phyloP scores from a whole-genome alignment of 148 eudicot genomes.

The Polygonum aviculare region DNA sequence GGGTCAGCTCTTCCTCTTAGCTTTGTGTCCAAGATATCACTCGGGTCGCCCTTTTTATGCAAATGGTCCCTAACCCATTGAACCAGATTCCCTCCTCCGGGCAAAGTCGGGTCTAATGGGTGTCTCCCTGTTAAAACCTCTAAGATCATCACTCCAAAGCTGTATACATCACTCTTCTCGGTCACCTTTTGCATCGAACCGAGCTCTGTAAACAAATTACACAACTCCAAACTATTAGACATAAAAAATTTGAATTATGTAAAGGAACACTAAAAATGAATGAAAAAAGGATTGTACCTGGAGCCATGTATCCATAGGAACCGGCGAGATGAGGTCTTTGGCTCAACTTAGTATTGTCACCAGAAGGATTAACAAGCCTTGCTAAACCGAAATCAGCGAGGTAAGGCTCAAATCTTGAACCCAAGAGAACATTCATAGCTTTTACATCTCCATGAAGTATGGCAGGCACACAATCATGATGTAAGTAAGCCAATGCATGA shows the following conservation, averaged over 20 bases:
- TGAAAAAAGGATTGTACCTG: conserved; percentile 35
- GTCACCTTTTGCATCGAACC: conserved; percentile 71
- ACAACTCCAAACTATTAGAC: background rate
- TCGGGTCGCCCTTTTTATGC: conserved; percentile 54
- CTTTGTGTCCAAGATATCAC: conserved; percentile 72
- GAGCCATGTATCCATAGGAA: conserved; percentile 99
- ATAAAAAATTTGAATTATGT: no score
- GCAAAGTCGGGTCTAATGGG: conserved; percentile 85
- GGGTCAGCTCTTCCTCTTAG: conserved; percentile 90
- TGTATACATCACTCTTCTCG: conserved; percentile 91
- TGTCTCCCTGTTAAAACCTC: conserved; percentile 95
- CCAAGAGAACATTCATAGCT: conserved; percentile 89
- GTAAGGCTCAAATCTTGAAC: conserved; percentile 63
- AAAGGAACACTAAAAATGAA: background rate
- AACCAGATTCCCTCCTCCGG: conserved; percentile 76
- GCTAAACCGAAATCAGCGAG: conserved; percentile 96
- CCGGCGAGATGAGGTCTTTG: conserved; percentile 82
- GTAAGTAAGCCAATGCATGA: conserved; percentile 87
- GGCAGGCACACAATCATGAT: conserved; percentile 88
- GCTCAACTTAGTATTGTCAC: conserved; percentile 30
- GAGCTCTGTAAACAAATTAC: conserved; percentile 40
- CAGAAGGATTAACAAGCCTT: conserved; percentile 31
- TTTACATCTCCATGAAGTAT: conserved; percentile 93
- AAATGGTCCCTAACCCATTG: conserved; percentile 86
- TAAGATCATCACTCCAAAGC: conserved; percentile 81